Base-by-base conservation (phyloP, 805 yeast genomes). In the Saturnispora galanensis region DNA sequence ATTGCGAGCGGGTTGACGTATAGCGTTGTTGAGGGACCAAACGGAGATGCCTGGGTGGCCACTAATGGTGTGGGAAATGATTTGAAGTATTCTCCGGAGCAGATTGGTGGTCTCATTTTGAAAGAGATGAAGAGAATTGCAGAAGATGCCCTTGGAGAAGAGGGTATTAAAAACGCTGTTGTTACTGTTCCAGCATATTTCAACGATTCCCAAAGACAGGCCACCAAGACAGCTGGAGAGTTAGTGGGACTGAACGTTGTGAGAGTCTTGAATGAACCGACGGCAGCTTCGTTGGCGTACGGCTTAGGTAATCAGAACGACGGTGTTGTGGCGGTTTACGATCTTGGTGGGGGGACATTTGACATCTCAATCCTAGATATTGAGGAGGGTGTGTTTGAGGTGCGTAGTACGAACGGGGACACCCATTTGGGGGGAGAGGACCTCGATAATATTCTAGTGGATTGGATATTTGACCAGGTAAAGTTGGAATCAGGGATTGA, bases 321-420 rank as follows among this genome's bases (percentile, higher is more conserved):
- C 60, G 68, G 69, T 10, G 55, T 67, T 62, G 90, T 89, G 54
- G 96, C 97, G 42, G 97, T 88, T 50, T 88, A 87, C 73, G 97
- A 88, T 73, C 75, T 88, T 56, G 97, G 97, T 72, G 97, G 97
- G 61, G 97, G 97, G 71, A 88, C 97, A 52, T 88, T 88, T 68
- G 97, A 88, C 79, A 82, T 88, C 64, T 89, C 96, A 51, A 84
- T 88, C 59, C 76, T 88, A 60, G 97, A 89, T 72, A 89, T 88
- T 58, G 96, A 88, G 67, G 89, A 88, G 63, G 97, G 97, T 68
- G 96, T 88, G 49, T 88, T 88, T 64, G 97, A 88, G 74, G 97
- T 88, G 61, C 81, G 84, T 71, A 80, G 96, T 46, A 88, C 97
- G 56, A 87, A 88, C 69, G 97, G 94, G 71, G 93, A 84, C 69